Evolutionary conservation across 371 early-diverging fungal species (phyloP).

Genomic region (Syncephalastrum sp.): DNA sequence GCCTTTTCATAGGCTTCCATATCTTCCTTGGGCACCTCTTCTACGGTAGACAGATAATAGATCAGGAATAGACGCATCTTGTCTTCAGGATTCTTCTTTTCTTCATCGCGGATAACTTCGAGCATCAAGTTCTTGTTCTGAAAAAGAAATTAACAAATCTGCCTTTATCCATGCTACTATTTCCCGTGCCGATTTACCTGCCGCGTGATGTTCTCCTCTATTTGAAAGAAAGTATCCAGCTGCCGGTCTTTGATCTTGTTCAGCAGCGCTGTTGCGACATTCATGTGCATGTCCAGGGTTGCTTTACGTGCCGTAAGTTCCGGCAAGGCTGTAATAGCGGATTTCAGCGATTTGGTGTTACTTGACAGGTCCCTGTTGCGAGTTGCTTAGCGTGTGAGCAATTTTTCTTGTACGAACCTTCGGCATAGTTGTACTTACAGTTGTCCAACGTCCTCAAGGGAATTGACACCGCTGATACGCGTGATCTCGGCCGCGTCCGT

Average conservation of each 20-base stretch:
- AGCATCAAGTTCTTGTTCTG: conserved; percentile 76
- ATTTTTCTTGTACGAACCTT: not conserved
- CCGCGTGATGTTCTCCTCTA: conserved; percentile 86
- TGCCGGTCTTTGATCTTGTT: conserved; percentile 93
- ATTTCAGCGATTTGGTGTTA: conserved; percentile 85
- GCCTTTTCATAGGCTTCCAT: conserved; percentile 83
- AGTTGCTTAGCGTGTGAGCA: not conserved
- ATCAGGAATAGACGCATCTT: conserved; percentile 90
- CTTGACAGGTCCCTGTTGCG: conserved; percentile 57
- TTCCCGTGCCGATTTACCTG: conserved; percentile 27
- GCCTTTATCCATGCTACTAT: not conserved
- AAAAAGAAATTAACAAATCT: not conserved
- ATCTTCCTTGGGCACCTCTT: conserved; percentile 76
- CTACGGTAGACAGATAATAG: conserved; percentile 74
- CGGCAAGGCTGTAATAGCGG: conserved; percentile 92
- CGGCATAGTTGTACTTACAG: conserved; percentile 38
- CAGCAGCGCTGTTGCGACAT: conserved; percentile 92
- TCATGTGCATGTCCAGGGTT: conserved; percentile 98
- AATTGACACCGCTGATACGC: conserved; percentile 77
- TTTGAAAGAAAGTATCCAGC: conserved; percentile 91
- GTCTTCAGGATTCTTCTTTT: conserved; percentile 81
- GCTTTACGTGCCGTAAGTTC: conserved; percentile 96
- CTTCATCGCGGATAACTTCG: conserved; percentile 77
- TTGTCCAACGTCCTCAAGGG: conserved; percentile 83
- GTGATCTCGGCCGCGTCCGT: conserved; percentile 93